Evolutionary conservation across 2,329 filamentous ascomycete genomes (phyloP), one percentile per base, ranked within the genome.

Genomic region (Mycosphaerella sp.): DNA sequence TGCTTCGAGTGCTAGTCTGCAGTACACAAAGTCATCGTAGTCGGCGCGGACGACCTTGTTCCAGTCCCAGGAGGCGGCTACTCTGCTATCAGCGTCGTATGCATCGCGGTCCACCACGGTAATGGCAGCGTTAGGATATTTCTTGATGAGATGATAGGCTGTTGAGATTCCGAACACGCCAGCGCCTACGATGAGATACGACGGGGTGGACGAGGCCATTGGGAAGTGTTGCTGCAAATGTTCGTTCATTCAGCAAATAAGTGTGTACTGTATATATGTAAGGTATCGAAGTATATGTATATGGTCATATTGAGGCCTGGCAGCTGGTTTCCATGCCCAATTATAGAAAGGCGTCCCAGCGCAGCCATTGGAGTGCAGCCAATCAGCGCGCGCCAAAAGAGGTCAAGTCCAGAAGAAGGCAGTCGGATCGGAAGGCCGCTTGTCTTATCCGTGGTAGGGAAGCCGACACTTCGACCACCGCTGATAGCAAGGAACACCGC

Each of bases 31-130:
- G 59, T 84, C 80, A 49, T 79, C 74, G 68, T 87, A 87, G 66
- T 87, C 84, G 42, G 82, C 80, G 50, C 84, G 80, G 13, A 87
- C 75, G 25, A 85, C 81, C 67, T 86, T 87, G 71, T 85, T 87
- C 77, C 82, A 82, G 69, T 88, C 84, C 73, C 80, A 84, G 0
- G 84, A 86, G 0, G 84, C 84, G 28, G 82, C 83, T 27, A 71
- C 63, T 34, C 64, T 62, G 30, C 52, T 59, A 48, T 68, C 50
- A 7, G 61, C 62, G 34, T 65, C 62, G 54, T 58, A 66, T 51
- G 67, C 59, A 49, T 66, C 62, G 21, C 65, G 63, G 49, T 73
- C 71, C 25, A 73, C 64, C 14, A 73, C 61, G 1, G 70, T 73
- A 34, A 73, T 56, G 10, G 64, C 62, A 27, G 70, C 70, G 40